Evolutionary conservation across 352 stramenopile genomes (phyloP), one percentile per base, ranked within the genome.

Genomic region (Globisporangium spiculum): DNA sequence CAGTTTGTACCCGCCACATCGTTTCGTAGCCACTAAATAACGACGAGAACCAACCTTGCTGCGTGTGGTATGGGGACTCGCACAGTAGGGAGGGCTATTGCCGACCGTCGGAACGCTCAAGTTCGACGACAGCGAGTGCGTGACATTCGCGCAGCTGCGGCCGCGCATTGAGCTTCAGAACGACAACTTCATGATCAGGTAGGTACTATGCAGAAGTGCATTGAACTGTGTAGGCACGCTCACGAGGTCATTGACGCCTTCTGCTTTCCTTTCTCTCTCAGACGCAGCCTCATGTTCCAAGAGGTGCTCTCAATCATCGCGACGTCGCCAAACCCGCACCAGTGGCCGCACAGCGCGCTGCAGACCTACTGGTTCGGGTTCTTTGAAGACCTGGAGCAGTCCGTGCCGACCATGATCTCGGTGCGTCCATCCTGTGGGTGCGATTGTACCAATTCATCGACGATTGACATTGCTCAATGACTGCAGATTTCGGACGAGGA

Each of bases 291-390:
- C 56, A 77, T 93, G 70, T 94, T 92, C 71, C 86, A 94, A 61
- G 86, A 94, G 63, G 81, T 90, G 38, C 61, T 94, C 36, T 67
- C 82, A 55, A 80, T 91, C 56, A 88, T 89, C 65, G 74, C 75
- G 8, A 74, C 71, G 44, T 86, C 79, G 46, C 62, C 78, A 3
- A 93, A 93, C 38, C 83, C 84, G 16, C 83, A 93, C 65, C 24
- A 71, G 30, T 93, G 84, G 84, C 84, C 83, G 3, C 48, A 73
- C 5, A 91, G 81, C 54, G 73, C 81, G 46, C 69, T 88, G 65
- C 84, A 92, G 61, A 93, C 84, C 6, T 94, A 94, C 64, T 90
- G 84, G 81, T 90, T 93, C 54, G 81, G 84, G 6, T 84, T 83
- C 61, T 92, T 88, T 56, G 64, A 66, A 0, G 75, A 88, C 58